Conservation (phyloP, 495 filamentous ascomycete species). For the Trichoderma virens region DNA sequence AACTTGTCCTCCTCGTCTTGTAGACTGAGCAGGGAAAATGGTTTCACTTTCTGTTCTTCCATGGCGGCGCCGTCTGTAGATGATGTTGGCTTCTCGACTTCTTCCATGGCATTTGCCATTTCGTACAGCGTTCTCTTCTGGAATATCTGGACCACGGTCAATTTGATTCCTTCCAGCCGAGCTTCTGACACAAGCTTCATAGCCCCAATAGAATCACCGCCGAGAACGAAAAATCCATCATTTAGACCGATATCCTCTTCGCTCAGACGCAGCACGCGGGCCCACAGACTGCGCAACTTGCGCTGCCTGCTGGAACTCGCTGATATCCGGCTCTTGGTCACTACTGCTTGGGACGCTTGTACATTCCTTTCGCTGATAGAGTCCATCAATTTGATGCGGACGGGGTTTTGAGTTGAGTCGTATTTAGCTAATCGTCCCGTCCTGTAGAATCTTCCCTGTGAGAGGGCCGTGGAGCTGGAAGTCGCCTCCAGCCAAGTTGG, state of each 20-base stretch:
- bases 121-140: slow-evolving; percentile 40
- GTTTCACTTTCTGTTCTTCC: slow-evolving; percentile 9
- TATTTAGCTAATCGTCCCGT: slow-evolving; percentile 27
- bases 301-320: slow-evolving; percentile 24
- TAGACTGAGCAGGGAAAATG: slow-evolving; percentile 24
- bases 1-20: slow-evolving; percentile 19
- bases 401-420: slow-evolving; percentile 11
- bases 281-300: slow-evolving; percentile 28
- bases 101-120: slow-evolving; percentile 26
- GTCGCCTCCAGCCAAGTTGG: neutral
- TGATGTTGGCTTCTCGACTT: neutral
- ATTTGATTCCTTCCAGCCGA: slow-evolving; percentile 39
- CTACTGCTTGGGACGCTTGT: slow-evolving; percentile 5
- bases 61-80: slow-evolving; percentile 15
- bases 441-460: slow-evolving; percentile 19
- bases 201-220: slow-evolving; percentile 63
- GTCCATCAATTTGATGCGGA: slow-evolving; percentile 16
- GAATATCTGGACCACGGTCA: slow-evolving; percentile 51
- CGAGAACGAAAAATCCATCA: slow-evolving; percentile 55
- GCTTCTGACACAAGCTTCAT: slow-evolving; percentile 60
- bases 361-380: slow-evolving; percentile 6
- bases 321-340: slow-evolving; percentile 10
- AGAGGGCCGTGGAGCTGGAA: neutral
- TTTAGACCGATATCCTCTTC: slow-evolving; percentile 39
- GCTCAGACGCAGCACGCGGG: slow-evolving; percentile 23